Percentiles rank a stretch among this genome's conserved stretches.
Evolutionary conservation across 179 eudicot species (phyloP).

Genomic region (Camellia oleifera): DNA sequence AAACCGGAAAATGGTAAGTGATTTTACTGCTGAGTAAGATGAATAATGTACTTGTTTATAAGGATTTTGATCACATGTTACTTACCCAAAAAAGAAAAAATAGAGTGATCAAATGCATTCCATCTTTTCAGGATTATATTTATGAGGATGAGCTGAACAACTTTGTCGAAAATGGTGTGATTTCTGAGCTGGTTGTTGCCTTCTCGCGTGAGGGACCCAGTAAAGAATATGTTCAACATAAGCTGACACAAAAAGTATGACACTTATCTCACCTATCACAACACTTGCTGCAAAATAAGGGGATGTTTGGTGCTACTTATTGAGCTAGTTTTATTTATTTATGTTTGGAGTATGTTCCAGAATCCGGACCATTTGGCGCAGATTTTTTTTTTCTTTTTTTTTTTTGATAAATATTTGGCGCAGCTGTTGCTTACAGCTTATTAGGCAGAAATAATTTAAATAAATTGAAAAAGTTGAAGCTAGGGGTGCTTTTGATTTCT

Average conservation of each 20-base stretch:
- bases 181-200: conserved; percentile 75
- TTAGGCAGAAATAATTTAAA: too few relatives aligned
- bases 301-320: too few relatives aligned
- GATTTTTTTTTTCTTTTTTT: too few relatives aligned
- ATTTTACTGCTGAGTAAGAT: not conserved
- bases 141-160: conserved; percentile 61
- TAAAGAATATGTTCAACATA: conserved; percentile 84
- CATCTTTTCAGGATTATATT: conserved; percentile 55
- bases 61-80: not conserved
- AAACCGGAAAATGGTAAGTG: conserved; percentile 65
- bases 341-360: too few relatives aligned
- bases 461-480: too few relatives aligned
- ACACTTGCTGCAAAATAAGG: too few relatives aligned
- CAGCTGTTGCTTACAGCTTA: too few relatives aligned
- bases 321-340: too few relatives aligned
- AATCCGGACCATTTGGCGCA: too few relatives aligned
- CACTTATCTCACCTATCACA: not conserved
- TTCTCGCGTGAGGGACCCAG: conserved; percentile 86
- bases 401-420: too few relatives aligned
- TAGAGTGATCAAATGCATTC: not conserved
- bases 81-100: too few relatives aligned
- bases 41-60: not conserved
- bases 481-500: too few relatives aligned
- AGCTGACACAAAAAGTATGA: conserved; percentile 66
- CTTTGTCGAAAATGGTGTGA: conserved; percentile 58